Conservation (phyloP, 805 yeast species). For the Kodamaea sagamina region DNA sequence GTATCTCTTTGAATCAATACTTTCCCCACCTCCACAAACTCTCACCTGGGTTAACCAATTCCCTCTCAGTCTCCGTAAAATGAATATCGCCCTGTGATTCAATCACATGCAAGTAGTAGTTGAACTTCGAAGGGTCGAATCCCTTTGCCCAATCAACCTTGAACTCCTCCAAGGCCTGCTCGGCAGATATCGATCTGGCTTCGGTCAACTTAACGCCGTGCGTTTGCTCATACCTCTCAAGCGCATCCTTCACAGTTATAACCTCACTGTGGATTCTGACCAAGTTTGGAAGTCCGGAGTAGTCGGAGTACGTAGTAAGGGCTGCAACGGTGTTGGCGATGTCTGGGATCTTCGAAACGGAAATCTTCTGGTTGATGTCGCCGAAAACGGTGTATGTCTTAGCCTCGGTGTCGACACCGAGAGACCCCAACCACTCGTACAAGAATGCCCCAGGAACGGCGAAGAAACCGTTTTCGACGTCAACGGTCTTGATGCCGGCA, state of each 20-base stretch:
- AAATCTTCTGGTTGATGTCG: constrained; percentile 36
- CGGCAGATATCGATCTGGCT: constrained; percentile 16
- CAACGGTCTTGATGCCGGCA: constrained; percentile 50
- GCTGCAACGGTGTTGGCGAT: constrained; percentile 22
- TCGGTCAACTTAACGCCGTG: constrained; percentile 30
- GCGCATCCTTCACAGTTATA: constrained; percentile 39
- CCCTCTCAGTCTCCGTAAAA: constrained; percentile 36
- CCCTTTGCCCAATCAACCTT: constrained; percentile 29
- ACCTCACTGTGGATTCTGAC: constrained; percentile 45
- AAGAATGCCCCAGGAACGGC: constrained; percentile 35
- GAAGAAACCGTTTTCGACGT: constrained; percentile 43
- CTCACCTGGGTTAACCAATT: constrained; percentile 49
- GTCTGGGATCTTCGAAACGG: constrained; percentile 34
- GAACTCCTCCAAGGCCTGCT: constrained; percentile 34
- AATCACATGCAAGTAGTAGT: constrained; percentile 34
- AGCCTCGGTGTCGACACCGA: constrained; percentile 40
- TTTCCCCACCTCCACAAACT: constrained; percentile 47
- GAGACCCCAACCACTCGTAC: constrained; percentile 33
- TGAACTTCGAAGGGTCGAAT: constrained; percentile 35
- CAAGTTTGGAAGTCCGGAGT: constrained; percentile 43
- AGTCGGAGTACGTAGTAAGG: constrained; percentile 25
- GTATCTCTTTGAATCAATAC: too few relatives aligned
- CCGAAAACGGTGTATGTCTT: constrained; percentile 43
- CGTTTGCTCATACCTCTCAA: constrained; percentile 42
- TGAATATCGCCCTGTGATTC: constrained; percentile 44